phyloP scores from a whole-genome alignment of 2,329 filamentous ascomycete species.

The Metarhizium rileyi region DNA sequence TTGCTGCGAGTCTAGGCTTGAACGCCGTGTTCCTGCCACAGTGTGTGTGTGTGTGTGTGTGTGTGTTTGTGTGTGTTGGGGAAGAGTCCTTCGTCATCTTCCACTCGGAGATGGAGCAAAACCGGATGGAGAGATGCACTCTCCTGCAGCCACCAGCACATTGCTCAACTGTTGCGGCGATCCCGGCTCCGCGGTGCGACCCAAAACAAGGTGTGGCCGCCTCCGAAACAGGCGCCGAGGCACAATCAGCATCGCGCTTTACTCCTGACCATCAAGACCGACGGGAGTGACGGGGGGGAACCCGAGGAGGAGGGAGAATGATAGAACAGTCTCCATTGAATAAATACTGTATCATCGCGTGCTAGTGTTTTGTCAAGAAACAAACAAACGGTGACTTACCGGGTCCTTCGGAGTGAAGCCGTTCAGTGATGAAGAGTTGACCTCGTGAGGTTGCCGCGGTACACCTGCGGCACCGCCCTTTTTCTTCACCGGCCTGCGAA shows the following conservation, averaged over 20 bases:
- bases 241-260: not conserved
- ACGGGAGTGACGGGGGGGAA: not conserved
- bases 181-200: constrained; percentile 5
- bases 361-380: not conserved
- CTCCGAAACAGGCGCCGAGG: constrained; percentile 3
- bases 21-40: not conserved
- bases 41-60: too few species aligned
- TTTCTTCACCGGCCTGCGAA: constrained; percentile 61
- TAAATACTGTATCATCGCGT: not conserved
- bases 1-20: not conserved
- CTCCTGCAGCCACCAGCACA: constrained; percentile 2
- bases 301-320: too few species aligned
- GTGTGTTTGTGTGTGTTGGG: not conserved
- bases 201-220: constrained; percentile 1
- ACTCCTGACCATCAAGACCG: not conserved
- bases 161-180: constrained; percentile 3
- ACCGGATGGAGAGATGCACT: constrained; percentile 1
- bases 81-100: not conserved
- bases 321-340: too few species aligned
- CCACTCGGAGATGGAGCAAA: constrained; percentile 2
- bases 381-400: constrained; percentile 31
- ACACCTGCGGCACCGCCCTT: constrained; percentile 60
- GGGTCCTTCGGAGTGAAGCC: constrained; percentile 43
- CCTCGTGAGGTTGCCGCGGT: constrained; percentile 54
- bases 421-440: constrained; percentile 46